A percentile compares a stretch with the other conserved stretches of the same genome.
These are phyloP conservation scores for Lotmaria passim DNA, from an alignment of 208 protist species.

Conservation along the genomic window DNA sequence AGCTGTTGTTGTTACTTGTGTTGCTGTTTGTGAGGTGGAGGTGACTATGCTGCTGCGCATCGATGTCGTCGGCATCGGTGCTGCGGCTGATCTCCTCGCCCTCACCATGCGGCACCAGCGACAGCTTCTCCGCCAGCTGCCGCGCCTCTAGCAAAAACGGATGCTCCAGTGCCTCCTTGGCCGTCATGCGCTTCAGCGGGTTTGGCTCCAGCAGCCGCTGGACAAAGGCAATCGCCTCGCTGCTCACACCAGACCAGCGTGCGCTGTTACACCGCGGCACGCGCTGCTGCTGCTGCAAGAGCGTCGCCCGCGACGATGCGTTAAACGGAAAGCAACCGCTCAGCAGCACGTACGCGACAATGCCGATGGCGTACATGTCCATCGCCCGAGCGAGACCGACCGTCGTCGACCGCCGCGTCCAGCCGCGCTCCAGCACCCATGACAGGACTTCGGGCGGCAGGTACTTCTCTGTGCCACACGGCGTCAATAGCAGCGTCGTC, in stretches of 20 bases:
- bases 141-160: slow-evolving; percentile 63
- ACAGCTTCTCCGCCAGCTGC: slow-evolving; percentile 51
- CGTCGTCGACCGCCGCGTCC: slow-evolving; percentile 46
- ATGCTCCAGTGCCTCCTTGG: slow-evolving; percentile 62
- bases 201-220: slow-evolving; percentile 71
- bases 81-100: slow-evolving; percentile 16
- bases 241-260: slow-evolving; percentile 63
- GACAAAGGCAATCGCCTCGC: slow-evolving; percentile 68
- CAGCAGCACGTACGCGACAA: slow-evolving; percentile 83
- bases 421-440: slow-evolving; percentile 63
- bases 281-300: slow-evolving; percentile 70
- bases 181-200: slow-evolving; percentile 51
- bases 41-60: background rate
- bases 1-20: background rate
- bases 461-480: slow-evolving; percentile 84
- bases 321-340: slow-evolving; percentile 88
- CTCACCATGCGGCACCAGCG: slow-evolving; percentile 54
- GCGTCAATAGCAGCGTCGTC: slow-evolving; percentile 57
- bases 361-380: slow-evolving; percentile 80
- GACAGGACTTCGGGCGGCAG: slow-evolving; percentile 78
- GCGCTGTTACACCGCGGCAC: slow-evolving; percentile 70
- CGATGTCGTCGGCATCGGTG: background rate
- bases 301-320: slow-evolving; percentile 55
- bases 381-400: slow-evolving; percentile 57
- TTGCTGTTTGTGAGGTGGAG: no score